These are phyloP conservation scores for Malus hybrid DNA, from an alignment of 331 rosid species.

Conservation along the genomic window DNA sequence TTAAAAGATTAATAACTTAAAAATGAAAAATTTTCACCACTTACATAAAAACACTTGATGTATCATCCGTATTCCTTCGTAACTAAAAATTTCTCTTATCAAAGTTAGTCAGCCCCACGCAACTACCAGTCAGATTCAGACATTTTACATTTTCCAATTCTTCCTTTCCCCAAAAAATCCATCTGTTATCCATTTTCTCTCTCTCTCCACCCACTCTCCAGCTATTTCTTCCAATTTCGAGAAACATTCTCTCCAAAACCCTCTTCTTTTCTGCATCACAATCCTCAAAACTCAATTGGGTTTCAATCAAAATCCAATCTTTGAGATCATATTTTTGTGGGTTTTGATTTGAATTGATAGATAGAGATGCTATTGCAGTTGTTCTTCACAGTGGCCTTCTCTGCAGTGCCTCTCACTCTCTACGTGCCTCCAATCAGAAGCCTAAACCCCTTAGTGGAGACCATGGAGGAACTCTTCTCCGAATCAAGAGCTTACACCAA, in stretches of 20 bases:
- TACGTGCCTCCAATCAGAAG: slow-evolving; percentile 79
- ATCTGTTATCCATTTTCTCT: too few relatives aligned
- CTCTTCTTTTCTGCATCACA: background rate
- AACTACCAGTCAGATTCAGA: background rate
- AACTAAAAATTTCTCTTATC: too few relatives aligned
- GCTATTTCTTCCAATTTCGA: background rate
- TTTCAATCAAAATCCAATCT: background rate
- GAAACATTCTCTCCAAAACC: background rate
- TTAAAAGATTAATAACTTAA: too few relatives aligned
- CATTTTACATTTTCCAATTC: background rate
- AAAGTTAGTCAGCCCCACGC: background rate
- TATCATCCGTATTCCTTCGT: too few relatives aligned
- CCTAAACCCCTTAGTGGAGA: slow-evolving; percentile 60
- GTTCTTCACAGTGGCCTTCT: slow-evolving; percentile 78
- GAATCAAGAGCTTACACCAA: slow-evolving; percentile 45
- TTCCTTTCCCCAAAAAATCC: too few relatives aligned
- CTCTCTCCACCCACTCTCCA: background rate
- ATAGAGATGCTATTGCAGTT: slow-evolving; percentile 38
- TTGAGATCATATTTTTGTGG: background rate
- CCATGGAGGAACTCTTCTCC: slow-evolving; percentile 48
- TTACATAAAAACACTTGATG: too few relatives aligned
- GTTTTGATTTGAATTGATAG: background rate
- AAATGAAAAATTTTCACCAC: too few relatives aligned
- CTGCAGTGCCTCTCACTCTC: slow-evolving; percentile 68
- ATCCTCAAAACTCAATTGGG: background rate